Percentiles rank a stretch among this genome's conserved stretches.
phyloP scores from a whole-genome alignment of 495 filamentous ascomycete species.

The Paragyromitra xinjiangensis region DNA sequence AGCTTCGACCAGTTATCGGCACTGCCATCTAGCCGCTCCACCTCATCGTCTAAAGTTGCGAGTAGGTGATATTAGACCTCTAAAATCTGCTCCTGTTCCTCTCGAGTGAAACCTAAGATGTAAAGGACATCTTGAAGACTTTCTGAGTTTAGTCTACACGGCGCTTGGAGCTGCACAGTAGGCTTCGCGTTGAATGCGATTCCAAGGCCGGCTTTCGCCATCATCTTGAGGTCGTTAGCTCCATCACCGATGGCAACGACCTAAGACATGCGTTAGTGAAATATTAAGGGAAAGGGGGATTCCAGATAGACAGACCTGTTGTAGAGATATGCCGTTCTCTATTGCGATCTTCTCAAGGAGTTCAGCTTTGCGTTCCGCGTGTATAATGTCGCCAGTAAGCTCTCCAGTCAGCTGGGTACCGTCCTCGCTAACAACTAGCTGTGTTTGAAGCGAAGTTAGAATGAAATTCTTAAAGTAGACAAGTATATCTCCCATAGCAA shows the following conservation, averaged over 20 bases:
- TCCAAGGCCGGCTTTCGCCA: conserved; percentile 84
- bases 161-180: conserved; percentile 85
- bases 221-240: conserved; percentile 94
- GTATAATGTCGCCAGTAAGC: conserved; percentile 79
- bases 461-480: neutral
- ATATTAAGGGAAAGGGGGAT: neutral
- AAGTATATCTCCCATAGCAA: neutral
- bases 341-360: conserved; percentile 79
- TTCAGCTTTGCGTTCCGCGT: conserved; percentile 78
- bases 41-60: neutral
- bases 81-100: conserved; percentile 62
- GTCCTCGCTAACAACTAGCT: conserved; percentile 73
- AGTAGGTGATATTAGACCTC: neutral
- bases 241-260: conserved; percentile 90
- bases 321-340: conserved; percentile 72
- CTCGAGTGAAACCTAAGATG: conserved; percentile 77
- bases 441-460: conserved; percentile 2
- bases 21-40: neutral
- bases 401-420: conserved; percentile 80
- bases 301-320: conserved; percentile 62
- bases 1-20: neutral
- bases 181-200: conserved; percentile 95
- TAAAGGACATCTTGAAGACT: conserved; percentile 83
- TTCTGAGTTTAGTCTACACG: conserved; percentile 79
- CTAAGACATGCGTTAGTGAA: conserved; percentile 25